Percentiles rank a stretch among this genome's conserved stretches.
phyloP scores from a whole-genome alignment of 176 grass and related monocot species.

The Bolboschoenus planiculmis region DNA sequence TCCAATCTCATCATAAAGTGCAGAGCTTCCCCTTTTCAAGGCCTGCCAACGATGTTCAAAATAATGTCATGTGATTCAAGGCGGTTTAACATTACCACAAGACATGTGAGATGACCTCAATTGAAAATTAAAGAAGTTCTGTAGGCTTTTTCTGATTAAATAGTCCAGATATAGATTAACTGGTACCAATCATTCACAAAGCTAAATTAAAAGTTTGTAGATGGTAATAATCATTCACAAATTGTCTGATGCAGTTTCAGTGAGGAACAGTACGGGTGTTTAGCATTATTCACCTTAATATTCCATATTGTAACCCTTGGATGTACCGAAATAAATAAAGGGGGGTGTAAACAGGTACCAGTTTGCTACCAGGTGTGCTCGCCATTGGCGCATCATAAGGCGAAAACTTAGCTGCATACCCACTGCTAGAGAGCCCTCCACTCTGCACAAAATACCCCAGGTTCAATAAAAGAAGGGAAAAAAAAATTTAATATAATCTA shows the following conservation, averaged over 20 bases:
- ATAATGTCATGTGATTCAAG: not conserved
- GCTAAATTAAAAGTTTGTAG: too few relatives aligned
- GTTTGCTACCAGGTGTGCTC: constrained; percentile 20
- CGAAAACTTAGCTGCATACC: constrained; percentile 4
- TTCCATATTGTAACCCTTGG: not conserved
- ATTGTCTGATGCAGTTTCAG: too few relatives aligned
- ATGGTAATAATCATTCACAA: too few relatives aligned
- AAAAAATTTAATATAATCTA: too few relatives aligned
- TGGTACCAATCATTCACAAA: too few relatives aligned
- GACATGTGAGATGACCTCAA: not conserved
- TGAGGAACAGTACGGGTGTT: not conserved
- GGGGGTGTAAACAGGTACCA: constrained; percentile 4
- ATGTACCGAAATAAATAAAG: not conserved
- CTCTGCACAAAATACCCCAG: constrained; percentile 3
- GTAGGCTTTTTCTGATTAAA: not conserved
- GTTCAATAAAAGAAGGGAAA: not conserved
- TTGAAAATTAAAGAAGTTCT: not conserved
- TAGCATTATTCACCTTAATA: not conserved
- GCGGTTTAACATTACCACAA: not conserved
- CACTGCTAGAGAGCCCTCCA: constrained; percentile 12
- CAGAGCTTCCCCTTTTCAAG: constrained; percentile 54
- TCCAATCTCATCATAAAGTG: constrained; percentile 51
- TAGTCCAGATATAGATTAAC: not conserved
- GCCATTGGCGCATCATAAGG: constrained; percentile 2
- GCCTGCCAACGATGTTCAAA: constrained; percentile 35